Base-by-base conservation (phyloP, 345 rosid species). In the Murraya paniculata region DNA sequence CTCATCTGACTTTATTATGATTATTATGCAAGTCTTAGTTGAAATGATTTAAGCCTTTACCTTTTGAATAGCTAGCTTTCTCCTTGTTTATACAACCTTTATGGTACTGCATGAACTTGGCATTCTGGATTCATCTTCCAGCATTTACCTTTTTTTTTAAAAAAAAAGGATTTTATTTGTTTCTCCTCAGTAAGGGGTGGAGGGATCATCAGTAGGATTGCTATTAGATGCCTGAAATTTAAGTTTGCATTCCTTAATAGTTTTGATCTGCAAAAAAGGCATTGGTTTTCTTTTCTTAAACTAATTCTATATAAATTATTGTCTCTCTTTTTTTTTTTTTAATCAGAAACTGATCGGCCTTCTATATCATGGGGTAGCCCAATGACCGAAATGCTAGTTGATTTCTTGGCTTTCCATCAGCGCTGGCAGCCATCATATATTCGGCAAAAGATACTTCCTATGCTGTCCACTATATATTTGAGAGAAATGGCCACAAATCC, bases 381-480 rank as follows among this genome's bases (percentile, higher is more conserved):
- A 62, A 87, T 89, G 66, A 89, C 86, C n/a, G 99, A 90, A 28
- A 81, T 92, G 89, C 81, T 96, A 66, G 90, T 92, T 68, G 98
- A 94, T 86, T 91, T 88, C 85, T 76, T 96, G 87, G 94, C 79
- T 78, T 88, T 82, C 80, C 93, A 87, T 81, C 93, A 79, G 82
- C 88, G 59, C 24, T 96, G 94, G 98, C 88, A 92, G 28, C 95
- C 93, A 3, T 86, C 95, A 73, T 89, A 86, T 79, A 81, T 90
- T 87, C 87, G 97, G 48, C 93, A 88, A 86, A 88, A 81, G 88
- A 84, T 94, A 87, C 81, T 92, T 82, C 93, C 93, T 9, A 89
- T 96, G 99, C 25, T 90, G 78, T 96, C 98, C 72, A 86, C 97
- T 75, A 85, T 89, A 73, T 96, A 89, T 82, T 82, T 96, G 82